phyloP scores from a whole-genome alignment of 2,329 filamentous ascomycete genomes.

The Pseudogymnoascus sp. region DNA sequence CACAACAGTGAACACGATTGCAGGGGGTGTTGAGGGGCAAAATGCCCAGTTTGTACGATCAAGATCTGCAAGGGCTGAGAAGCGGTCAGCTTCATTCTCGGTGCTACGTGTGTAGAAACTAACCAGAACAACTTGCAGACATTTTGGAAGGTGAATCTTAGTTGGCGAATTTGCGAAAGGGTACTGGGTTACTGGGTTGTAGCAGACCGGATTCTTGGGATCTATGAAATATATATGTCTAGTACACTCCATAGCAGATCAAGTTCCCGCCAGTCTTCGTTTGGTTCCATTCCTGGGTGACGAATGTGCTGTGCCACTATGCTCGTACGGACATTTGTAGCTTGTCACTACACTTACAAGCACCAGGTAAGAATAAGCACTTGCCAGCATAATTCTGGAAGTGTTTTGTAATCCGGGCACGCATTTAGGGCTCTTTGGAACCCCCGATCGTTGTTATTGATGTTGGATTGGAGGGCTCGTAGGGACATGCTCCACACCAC shows the following conservation, averaged over 20 bases:
- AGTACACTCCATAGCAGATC: background rate
- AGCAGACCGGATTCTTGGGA: background rate
- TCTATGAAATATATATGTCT: background rate
- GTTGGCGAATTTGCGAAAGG: background rate
- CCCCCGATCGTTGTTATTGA: background rate
- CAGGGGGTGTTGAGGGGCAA: slow-evolving; percentile 28
- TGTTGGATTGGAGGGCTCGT: background rate
- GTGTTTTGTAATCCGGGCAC: background rate
- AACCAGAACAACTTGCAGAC: background rate
- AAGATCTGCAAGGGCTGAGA: background rate
- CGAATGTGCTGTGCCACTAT: background rate
- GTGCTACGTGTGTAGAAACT: background rate
- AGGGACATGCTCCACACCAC: background rate
- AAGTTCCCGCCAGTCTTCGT: background rate
- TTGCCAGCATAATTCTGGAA: background rate
- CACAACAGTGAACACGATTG: slow-evolving; percentile 29
- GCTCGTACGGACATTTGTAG: background rate
- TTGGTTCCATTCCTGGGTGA: background rate
- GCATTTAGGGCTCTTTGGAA: background rate
- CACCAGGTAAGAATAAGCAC: background rate
- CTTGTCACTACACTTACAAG: background rate
- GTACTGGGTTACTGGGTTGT: background rate
- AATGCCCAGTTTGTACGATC: slow-evolving; percentile 14
- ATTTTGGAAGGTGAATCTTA: background rate
- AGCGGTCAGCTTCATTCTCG: background rate